phyloP scores from a whole-genome alignment of 1,284 basidiomycete genomes.

The Ustilago cynodontis region DNA sequence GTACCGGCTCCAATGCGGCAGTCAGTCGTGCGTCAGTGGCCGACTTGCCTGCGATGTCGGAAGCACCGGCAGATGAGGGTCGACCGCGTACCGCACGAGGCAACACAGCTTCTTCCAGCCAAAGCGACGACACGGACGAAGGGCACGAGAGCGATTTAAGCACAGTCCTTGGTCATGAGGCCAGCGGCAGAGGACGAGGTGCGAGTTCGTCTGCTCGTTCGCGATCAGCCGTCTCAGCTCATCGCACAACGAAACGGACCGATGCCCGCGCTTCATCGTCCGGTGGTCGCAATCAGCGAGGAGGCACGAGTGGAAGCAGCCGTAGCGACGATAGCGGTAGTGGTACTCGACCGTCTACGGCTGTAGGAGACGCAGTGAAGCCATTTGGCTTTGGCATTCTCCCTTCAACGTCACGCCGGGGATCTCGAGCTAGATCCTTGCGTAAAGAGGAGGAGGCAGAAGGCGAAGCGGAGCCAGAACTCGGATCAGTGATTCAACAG shows the following conservation, averaged over 20 bases:
- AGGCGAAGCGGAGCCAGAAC: constrained; percentile 18
- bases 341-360: constrained; percentile 32
- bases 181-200: constrained; percentile 14
- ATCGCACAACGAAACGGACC: not conserved
- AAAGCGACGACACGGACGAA: constrained; percentile 11
- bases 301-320: constrained; percentile 21
- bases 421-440: constrained; percentile 10
- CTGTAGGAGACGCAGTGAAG: constrained; percentile 37
- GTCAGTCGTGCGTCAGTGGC: not conserved
- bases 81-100: constrained; percentile 44
- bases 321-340: constrained; percentile 20
- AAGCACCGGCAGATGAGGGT: constrained; percentile 12
- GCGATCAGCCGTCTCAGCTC: constrained; percentile 5
- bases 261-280: constrained; percentile 24
- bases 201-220: constrained; percentile 21
- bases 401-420: constrained; percentile 1
- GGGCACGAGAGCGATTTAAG: constrained; percentile 8
- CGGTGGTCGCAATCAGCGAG: constrained; percentile 6
- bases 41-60: not conserved
- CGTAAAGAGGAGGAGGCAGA: constrained; percentile 6
- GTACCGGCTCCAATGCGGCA: not conserved
- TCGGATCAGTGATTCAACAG: constrained; percentile 42
- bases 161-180: constrained; percentile 1
- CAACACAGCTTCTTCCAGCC: constrained; percentile 29
- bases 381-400: constrained; percentile 40